These are phyloP conservation scores for Aspergillus sp. DNA, from an alignment of 2,329 filamentous ascomycete genomes.

Conservation along the genomic window DNA sequence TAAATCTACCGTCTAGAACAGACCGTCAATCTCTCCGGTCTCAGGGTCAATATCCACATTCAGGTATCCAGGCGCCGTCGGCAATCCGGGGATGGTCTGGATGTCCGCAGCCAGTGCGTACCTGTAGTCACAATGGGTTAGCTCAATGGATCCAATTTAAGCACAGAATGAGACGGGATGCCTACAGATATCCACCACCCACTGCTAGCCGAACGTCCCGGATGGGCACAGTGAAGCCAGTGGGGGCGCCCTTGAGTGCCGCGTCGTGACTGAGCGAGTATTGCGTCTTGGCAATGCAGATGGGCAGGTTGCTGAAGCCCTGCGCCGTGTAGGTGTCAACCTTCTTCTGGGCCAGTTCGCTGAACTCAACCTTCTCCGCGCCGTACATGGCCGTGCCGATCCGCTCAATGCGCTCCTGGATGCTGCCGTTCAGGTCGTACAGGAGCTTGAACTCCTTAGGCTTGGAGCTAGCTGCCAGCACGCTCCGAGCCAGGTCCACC, in stretches of 20 bases:
- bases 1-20: constrained; percentile 67
- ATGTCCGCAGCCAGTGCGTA: constrained; percentile 96
- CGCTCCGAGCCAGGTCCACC: constrained; percentile 81
- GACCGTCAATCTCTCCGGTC: constrained; percentile 82
- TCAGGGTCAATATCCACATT: constrained; percentile 83
- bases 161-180: not conserved
- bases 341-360: constrained; percentile 91
- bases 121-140: constrained; percentile 49
- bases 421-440: constrained; percentile 75
- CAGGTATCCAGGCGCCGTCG: constrained; percentile 91
- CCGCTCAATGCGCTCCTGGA: constrained; percentile 85
- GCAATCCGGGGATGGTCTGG: constrained; percentile 94
- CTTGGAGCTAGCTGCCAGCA: constrained; percentile 79
- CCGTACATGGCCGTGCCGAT: constrained; percentile 96
- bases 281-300: constrained; percentile 97
- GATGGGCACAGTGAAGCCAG: constrained; percentile 92
- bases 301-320: constrained; percentile 88
- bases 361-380: constrained; percentile 85
- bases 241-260: constrained; percentile 89
- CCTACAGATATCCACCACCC: constrained; percentile 86
- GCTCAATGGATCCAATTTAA: constrained; percentile 20
- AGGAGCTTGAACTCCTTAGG: constrained; percentile 85
- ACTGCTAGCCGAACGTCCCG: constrained; percentile 91
- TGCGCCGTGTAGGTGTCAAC: constrained; percentile 92
- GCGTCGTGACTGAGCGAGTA: constrained; percentile 95